Percentiles rank a stretch among this genome's conserved stretches.
phyloP scores from a whole-genome alignment of 345 rosid genomes.

The Isatis tinctoria region DNA sequence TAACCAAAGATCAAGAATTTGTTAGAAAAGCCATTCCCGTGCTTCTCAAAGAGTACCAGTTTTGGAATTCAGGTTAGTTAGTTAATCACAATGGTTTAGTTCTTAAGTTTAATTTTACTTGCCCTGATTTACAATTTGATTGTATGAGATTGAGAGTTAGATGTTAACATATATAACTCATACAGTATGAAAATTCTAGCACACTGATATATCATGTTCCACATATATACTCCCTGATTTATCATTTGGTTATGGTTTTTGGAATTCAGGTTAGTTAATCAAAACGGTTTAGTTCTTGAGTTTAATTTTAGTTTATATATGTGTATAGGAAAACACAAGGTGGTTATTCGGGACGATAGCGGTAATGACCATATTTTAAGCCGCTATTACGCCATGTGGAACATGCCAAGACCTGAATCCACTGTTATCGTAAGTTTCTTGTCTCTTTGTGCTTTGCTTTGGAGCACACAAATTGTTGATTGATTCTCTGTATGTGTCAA shows the following conservation, averaged over 20 bases:
- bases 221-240: no score
- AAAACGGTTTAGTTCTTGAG: neutral
- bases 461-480: no score
- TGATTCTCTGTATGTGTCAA: neutral
- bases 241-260: no score
- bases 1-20: slow-evolving; percentile 57
- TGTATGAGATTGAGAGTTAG: no score
- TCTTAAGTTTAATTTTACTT: neutral
- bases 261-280: no score
- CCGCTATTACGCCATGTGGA: slow-evolving; percentile 89
- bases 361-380: slow-evolving; percentile 47
- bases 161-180: no score
- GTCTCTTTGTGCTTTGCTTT: no score
- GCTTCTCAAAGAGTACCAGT: slow-evolving; percentile 65
- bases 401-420: slow-evolving; percentile 82
- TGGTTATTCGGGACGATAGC: slow-evolving; percentile 45
- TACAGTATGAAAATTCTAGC: no score
- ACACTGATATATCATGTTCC: no score
- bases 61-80: slow-evolving; percentile 71
- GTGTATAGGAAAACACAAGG: slow-evolving; percentile 55
- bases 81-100: neutral
- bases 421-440: slow-evolving; percentile 43
- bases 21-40: slow-evolving; percentile 53
- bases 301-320: no score
- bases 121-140: no score